Conservation (phyloP, 148 eudicot species). For the Chenopodium formosanum region DNA sequence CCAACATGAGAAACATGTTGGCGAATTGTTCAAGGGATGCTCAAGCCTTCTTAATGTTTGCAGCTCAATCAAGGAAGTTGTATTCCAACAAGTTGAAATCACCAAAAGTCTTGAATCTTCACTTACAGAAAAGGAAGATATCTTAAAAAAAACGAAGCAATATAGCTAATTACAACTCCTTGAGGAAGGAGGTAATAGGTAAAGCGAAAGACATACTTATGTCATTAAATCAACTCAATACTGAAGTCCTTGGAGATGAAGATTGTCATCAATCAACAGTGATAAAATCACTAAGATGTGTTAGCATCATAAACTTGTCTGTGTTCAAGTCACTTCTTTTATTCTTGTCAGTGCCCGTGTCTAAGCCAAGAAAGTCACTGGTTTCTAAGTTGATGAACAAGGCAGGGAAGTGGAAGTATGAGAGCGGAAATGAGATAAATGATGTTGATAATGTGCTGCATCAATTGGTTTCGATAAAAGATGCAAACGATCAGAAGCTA, state of each 20-base stretch:
- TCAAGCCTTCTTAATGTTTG: conserved; percentile 32
- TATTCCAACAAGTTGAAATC: conserved; percentile 24
- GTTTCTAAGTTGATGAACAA: conserved; percentile 34
- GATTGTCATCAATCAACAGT: conserved; percentile 22
- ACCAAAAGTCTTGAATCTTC: conserved; percentile 24
- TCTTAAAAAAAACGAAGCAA: conserved; percentile 8
- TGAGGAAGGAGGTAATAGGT: conserved; percentile 39
- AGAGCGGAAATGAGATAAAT: conserved; percentile 25
- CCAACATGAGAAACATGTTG: conserved; percentile 28
- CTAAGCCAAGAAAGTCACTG: conserved; percentile 33
- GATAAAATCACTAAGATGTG: conserved; percentile 40
- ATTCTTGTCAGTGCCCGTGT: conserved; percentile 34
- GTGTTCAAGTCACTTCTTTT: conserved; percentile 28
- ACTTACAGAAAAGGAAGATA: conserved; percentile 20
- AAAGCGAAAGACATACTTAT: conserved; percentile 21
- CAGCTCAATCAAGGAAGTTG: conserved; percentile 14
- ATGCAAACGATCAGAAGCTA: conserved; percentile 12
- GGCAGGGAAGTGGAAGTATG: not conserved
- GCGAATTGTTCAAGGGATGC: conserved; percentile 34
- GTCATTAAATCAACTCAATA: conserved; percentile 22
- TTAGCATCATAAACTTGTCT: conserved; percentile 31
- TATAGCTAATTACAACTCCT: conserved; percentile 19
- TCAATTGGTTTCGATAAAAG: conserved; percentile 9
- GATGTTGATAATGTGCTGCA: conserved; percentile 29
- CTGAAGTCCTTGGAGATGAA: conserved; percentile 21